These are phyloP conservation scores for Scheffersomyces stipitis DNA, from an alignment of 805 yeast genomes.

Conservation along the genomic window DNA sequence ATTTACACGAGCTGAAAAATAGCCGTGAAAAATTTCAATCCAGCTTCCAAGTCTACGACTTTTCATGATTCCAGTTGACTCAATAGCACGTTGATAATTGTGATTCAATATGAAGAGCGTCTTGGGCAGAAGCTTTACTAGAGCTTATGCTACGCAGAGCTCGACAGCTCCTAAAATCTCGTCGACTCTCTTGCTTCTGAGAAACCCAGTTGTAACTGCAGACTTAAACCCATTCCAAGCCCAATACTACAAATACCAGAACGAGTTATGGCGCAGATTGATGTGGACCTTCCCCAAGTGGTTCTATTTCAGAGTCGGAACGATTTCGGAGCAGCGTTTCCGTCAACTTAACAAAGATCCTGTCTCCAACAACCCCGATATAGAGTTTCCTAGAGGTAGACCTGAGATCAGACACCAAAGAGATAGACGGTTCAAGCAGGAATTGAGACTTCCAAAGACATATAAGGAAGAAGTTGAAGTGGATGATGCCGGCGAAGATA, in stretches of 20 bases:
- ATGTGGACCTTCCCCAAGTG: conserved; percentile 98
- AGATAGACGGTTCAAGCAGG: conserved; percentile 83
- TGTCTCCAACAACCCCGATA: conserved; percentile 66
- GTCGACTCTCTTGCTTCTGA: conserved; percentile 65
- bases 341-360: conserved; percentile 76
- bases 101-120: conserved; percentile 9
- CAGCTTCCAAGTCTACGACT: too few relatives aligned
- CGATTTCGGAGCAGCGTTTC: conserved; percentile 81
- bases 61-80: too few relatives aligned
- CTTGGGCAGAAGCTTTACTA: conserved; percentile 4
- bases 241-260: conserved; percentile 78
- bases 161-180: conserved; percentile 11
- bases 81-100: too few relatives aligned
- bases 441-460: conserved; percentile 70
- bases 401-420: conserved; percentile 88
- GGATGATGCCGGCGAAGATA: conserved; percentile 17
- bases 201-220: conserved; percentile 83
- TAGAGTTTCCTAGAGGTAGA: conserved; percentile 76
- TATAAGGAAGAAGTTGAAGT: conserved; percentile 37
- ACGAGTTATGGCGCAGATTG: conserved; percentile 80
- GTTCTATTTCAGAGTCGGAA: conserved; percentile 87
- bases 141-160: conserved; percentile 10
- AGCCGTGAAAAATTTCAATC: too few relatives aligned
- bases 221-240: conserved; percentile 70
- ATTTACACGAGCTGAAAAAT: too few relatives aligned